Evolutionary conservation across 2,329 filamentous ascomycete genomes (phyloP), one percentile per base, ranked within the genome.

Genomic region (Parascedosporium putredinis): DNA sequence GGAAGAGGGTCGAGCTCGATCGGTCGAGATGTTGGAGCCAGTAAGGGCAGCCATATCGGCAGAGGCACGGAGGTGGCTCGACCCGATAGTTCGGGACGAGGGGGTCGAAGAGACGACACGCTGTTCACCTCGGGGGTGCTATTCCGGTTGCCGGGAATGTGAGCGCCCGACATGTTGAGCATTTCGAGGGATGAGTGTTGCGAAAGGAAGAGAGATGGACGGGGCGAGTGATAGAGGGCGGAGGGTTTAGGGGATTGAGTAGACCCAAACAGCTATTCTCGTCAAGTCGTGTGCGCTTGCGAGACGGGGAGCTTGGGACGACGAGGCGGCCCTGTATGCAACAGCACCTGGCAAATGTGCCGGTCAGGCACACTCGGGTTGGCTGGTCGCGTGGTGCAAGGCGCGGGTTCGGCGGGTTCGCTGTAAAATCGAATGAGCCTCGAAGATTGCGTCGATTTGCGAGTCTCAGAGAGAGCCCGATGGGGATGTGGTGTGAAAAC

Each of bases 71-170:
- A 98, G 82, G 65, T 93, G 87, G 67, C 91, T 87, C 54, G 85
- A 78, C 53, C 83, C 86, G 59, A 94, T 74, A 42, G 84, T 78
- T 58, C 91, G 81, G 56, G 90, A 85, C 38, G 83, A 78, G 45
- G 89, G 87, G 90, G 88, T 54, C 91, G 86, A 61, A 95, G 83
- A 56, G 88, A 83, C 49, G 84, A 84, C n/a, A 38, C 34, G 53
- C 86, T 88, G 59, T 83, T 85, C 49, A 86, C 88, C 73, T 97
- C 93, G 50, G 93, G 93, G 43, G 91, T 97, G 76, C 90, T 97
- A 71, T 97, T 97, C 61, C 93, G 86, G 71, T 97, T 97, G 58
- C 81, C 81, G 65, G 83, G 79, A 56, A 80, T 72, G 64, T 81
- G 79, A 62, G 75, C 83, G 59, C 82, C 81, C 67, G 85, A 80